Conservation (phyloP, 345 rosid species). For the Salix viminalis region DNA sequence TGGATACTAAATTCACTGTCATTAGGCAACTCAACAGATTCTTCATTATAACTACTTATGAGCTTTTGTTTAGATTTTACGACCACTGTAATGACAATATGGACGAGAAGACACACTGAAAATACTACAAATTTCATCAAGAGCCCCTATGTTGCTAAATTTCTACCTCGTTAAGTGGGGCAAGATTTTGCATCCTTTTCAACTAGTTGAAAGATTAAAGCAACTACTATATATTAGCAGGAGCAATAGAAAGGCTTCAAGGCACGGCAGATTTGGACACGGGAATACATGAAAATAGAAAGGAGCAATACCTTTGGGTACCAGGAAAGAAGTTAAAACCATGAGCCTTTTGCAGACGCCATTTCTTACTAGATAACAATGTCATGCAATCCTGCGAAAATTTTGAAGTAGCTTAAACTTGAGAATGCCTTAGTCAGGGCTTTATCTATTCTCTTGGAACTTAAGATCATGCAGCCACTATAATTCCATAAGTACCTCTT, state of each 20-base stretch:
- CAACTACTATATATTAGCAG: not conserved
- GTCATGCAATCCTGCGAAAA: slow-evolving; percentile 65
- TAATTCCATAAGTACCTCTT: slow-evolving; percentile 50
- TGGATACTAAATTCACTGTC: too few relatives aligned
- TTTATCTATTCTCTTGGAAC: too few relatives aligned
- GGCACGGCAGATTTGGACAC: too few relatives aligned
- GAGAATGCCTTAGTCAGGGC: not conserved
- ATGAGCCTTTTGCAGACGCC: slow-evolving; percentile 80
- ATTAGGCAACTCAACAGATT: too few relatives aligned
- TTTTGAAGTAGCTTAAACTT: not conserved
- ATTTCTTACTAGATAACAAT: slow-evolving; percentile 58
- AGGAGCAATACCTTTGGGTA: slow-evolving; percentile 62
- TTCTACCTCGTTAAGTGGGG: not conserved
- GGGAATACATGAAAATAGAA: not conserved
- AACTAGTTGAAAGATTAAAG: not conserved
- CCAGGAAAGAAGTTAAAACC: slow-evolving; percentile 96
- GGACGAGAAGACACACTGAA: too few relatives aligned
- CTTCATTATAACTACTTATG: too few relatives aligned
- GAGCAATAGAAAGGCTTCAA: not conserved
- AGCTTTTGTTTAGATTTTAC: too few relatives aligned
- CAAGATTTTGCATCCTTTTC: not conserved
- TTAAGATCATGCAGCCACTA: not conserved
- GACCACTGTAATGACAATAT: too few relatives aligned
- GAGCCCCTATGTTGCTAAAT: not conserved
- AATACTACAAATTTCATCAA: not conserved